phyloP scores from a whole-genome alignment of 2,329 filamentous ascomycete species.

The Trichophaea hybrida region DNA sequence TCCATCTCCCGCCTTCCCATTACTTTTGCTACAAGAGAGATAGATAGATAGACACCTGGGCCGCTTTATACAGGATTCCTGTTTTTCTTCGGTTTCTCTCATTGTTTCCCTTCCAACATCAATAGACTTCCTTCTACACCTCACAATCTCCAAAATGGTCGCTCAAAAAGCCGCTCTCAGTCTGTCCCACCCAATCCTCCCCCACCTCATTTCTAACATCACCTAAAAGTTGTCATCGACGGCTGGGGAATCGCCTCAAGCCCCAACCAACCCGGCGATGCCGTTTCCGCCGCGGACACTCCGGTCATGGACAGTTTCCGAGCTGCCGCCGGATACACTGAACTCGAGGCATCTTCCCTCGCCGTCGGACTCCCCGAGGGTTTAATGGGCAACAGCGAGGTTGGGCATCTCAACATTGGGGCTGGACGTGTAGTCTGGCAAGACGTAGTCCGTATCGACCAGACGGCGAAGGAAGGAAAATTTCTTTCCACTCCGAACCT shows the following conservation, averaged over 20 bases:
- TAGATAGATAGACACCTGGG: background rate
- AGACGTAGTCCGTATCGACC: slow-evolving; percentile 74
- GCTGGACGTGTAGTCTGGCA: slow-evolving; percentile 97
- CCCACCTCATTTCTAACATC: background rate
- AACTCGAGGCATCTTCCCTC: slow-evolving; percentile 89
- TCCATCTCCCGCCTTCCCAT: background rate
- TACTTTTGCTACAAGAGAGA: no score
- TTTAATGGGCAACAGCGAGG: slow-evolving; percentile 97
- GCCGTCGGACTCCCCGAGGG: slow-evolving; percentile 93
- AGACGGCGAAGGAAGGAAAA: slow-evolving; percentile 73
- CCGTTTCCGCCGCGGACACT: slow-evolving; percentile 83
- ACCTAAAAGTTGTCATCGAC: slow-evolving; percentile 80
- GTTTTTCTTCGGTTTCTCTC: background rate
- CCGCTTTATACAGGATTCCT: background rate
- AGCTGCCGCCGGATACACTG: slow-evolving; percentile 67
- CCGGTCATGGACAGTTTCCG: slow-evolving; percentile 90
- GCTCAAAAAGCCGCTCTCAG: slow-evolving; percentile 57
- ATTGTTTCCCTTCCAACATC: background rate
- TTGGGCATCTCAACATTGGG: slow-evolving; percentile 96
- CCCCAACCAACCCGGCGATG: slow-evolving; percentile 74
- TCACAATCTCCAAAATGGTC: slow-evolving; percentile 34
- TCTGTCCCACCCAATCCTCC: slow-evolving; percentile 28
- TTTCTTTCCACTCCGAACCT: slow-evolving; percentile 63
- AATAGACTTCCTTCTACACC: background rate
- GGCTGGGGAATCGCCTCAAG: slow-evolving; percentile 78